Percentiles rank a stretch among this genome's conserved stretches.
phyloP scores from a whole-genome alignment of 495 filamentous ascomycete genomes.

The Cryomyces minteri region DNA sequence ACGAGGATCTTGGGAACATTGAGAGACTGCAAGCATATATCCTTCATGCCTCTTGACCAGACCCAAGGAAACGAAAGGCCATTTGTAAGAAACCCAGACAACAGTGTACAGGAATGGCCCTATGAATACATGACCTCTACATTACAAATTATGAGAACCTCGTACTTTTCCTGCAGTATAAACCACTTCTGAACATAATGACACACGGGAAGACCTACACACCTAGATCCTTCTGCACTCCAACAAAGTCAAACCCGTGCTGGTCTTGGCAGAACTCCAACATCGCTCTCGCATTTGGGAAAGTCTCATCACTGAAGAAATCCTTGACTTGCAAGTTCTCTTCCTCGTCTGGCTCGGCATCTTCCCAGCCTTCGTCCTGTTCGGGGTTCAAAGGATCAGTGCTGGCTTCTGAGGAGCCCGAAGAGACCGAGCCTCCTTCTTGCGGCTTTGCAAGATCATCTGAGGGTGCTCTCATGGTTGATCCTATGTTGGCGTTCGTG shows the following conservation, averaged over 20 bases:
- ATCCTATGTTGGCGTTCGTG: too few species aligned
- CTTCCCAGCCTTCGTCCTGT: slow-evolving; percentile 62
- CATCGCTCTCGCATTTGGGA: slow-evolving; percentile 45
- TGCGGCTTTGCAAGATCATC: too few species aligned
- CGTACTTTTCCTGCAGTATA: not conserved
- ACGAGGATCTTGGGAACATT: not conserved
- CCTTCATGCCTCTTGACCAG: too few species aligned
- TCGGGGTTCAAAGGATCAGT: slow-evolving; percentile 24
- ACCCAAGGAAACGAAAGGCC: too few species aligned
- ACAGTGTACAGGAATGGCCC: too few species aligned
- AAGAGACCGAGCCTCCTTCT: slow-evolving; percentile 6
- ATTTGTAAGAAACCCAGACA: too few species aligned
- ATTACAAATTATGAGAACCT: too few species aligned
- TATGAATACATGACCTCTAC: not conserved
- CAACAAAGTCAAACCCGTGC: slow-evolving; percentile 57
- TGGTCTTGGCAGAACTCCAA: slow-evolving; percentile 52
- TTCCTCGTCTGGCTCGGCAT: slow-evolving; percentile 53
- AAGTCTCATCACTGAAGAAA: slow-evolving; percentile 51
- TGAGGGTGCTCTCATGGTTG: too few species aligned
- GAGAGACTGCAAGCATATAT: too few species aligned
- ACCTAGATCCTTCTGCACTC: slow-evolving; percentile 42
- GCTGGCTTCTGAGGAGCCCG: slow-evolving; percentile 26
- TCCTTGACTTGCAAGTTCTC: slow-evolving; percentile 33
- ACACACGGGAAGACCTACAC: slow-evolving; percentile 14
- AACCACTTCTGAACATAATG: not conserved